These are phyloP conservation scores for Fusarium xyrophilum DNA, from an alignment of 2,329 filamentous ascomycete species.

Conservation along the genomic window DNA sequence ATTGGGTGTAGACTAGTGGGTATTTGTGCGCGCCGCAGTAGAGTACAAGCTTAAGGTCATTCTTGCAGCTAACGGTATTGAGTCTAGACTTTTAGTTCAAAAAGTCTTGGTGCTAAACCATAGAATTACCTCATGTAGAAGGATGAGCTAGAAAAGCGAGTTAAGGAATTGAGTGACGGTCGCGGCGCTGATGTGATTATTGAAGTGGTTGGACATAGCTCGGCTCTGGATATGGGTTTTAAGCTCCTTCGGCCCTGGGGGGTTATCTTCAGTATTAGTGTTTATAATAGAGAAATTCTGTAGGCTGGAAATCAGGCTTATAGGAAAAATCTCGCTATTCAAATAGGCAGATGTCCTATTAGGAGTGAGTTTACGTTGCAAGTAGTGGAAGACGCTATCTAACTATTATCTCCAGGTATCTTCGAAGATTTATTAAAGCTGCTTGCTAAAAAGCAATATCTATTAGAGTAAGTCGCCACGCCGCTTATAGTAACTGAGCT, in stretches of 20 bases:
- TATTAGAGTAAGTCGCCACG: conserved; percentile 3
- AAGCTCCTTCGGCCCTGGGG: conserved; percentile 71
- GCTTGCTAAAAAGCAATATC: conserved; percentile 23
- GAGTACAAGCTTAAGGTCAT: conserved; percentile 14
- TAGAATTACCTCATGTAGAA: conserved; percentile 75
- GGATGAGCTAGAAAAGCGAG: conserved; percentile 67
- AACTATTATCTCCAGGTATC: conserved; percentile 45
- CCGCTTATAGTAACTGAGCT: fast-evolving
- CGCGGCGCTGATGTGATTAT: conserved; percentile 84
- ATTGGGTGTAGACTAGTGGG: conserved; percentile 33
- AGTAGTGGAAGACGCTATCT: background rate
- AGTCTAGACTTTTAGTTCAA: background rate
- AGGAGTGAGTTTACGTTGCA: conserved; percentile 42
- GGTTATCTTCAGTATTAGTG: conserved; percentile 72
- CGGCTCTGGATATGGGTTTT: conserved; percentile 70
- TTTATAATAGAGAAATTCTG: conserved; percentile 72
- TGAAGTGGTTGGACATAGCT: conserved; percentile 72
- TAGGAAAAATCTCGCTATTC: conserved; percentile 69
- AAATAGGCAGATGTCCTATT: conserved; percentile 76
- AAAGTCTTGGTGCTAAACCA: conserved; percentile 43
- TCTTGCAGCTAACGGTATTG: conserved; percentile 21
- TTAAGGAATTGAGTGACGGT: conserved; percentile 75
- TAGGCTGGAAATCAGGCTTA: conserved; percentile 68
- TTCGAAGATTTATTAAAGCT: conserved; percentile 12
- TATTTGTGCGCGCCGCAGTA: conserved; percentile 14